Evolutionary conservation across 495 filamentous ascomycete species (phyloP).

Genomic region (Penicillium dipodomyicola): DNA sequence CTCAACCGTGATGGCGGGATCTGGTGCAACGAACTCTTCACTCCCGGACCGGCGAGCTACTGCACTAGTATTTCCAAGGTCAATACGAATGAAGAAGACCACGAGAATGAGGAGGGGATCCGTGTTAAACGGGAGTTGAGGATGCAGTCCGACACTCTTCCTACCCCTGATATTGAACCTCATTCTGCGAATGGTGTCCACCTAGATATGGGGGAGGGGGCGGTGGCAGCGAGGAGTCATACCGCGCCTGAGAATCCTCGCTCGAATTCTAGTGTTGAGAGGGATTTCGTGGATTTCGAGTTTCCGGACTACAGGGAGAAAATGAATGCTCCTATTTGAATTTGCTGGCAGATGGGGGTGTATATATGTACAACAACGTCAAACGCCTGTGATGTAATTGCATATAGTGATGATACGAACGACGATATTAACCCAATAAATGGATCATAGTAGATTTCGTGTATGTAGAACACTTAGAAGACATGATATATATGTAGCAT

Average conservation of each 20-base stretch:
- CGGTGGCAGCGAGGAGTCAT: neutral
- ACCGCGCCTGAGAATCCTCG: neutral
- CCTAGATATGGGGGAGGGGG: constrained; percentile 10
- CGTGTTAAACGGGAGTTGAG: constrained; percentile 36
- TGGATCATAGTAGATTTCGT: neutral
- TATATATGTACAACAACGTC: neutral
- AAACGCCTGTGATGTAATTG: neutral
- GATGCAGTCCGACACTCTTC: constrained; percentile 20
- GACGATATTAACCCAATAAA: neutral
- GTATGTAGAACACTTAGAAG: no score
- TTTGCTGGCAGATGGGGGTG: neutral
- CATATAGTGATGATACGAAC: neutral
- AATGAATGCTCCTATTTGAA: constrained; percentile 29
- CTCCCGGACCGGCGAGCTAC: constrained; percentile 20
- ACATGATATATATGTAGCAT: neutral
- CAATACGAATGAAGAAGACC: constrained; percentile 6
- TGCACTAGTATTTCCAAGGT: constrained; percentile 28
- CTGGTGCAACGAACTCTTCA: constrained; percentile 27
- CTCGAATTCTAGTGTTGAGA: constrained; percentile 20
- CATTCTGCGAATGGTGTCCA: neutral
- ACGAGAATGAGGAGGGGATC: constrained; percentile 23
- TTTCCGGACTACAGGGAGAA: constrained; percentile 31
- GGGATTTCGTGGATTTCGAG: constrained; percentile 30
- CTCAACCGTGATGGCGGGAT: constrained; percentile 15
- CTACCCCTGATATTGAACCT: neutral